These are phyloP conservation scores for Phaeotremella skinneri DNA, from an alignment of 768 basidiomycete species.

Conservation along the genomic window DNA sequence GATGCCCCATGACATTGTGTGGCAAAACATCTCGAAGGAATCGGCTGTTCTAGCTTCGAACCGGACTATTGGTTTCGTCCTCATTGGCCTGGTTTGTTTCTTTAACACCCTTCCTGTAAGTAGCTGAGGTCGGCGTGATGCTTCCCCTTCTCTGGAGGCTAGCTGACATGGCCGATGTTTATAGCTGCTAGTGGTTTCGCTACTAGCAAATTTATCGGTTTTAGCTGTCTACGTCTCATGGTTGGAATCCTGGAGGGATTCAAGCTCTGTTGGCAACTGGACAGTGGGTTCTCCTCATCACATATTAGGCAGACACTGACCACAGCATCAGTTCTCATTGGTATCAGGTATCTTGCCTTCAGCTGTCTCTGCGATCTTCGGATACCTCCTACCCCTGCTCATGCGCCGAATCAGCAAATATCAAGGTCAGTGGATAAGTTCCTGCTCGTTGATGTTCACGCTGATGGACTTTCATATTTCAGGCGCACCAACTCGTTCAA, in stretches of 20 bases:
- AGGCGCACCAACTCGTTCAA: conserved; percentile 68
- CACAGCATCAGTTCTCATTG: conserved; percentile 62
- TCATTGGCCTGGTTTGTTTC: conserved; percentile 77
- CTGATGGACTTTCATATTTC: conserved; percentile 31
- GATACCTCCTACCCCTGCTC: conserved; percentile 83
- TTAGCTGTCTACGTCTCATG: conserved; percentile 67
- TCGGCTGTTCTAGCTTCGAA: conserved; percentile 66
- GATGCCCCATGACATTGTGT: conserved; percentile 58
- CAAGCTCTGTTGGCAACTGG: conserved; percentile 58
- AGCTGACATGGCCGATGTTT: not conserved
- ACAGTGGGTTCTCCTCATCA: conserved; percentile 28
- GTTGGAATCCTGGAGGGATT: conserved; percentile 66
- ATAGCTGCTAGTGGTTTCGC: conserved; percentile 74
- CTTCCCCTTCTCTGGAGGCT: no score
- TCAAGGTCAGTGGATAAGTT: conserved; percentile 57
- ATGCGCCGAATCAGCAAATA: conserved; percentile 79
- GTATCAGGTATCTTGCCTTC: conserved; percentile 92
- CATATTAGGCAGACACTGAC: not conserved
- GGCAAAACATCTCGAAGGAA: conserved; percentile 81
- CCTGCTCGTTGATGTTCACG: not conserved
- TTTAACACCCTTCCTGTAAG: conserved; percentile 80
- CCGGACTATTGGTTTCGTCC: conserved; percentile 70
- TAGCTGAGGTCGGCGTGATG: no score
- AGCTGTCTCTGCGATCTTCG: conserved; percentile 79
- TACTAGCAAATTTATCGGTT: conserved; percentile 85